Percentiles rank a stretch among this genome's conserved stretches.
phyloP scores from a whole-genome alignment of 108 stramenopile species.

The Discostella pseudostelligera region DNA sequence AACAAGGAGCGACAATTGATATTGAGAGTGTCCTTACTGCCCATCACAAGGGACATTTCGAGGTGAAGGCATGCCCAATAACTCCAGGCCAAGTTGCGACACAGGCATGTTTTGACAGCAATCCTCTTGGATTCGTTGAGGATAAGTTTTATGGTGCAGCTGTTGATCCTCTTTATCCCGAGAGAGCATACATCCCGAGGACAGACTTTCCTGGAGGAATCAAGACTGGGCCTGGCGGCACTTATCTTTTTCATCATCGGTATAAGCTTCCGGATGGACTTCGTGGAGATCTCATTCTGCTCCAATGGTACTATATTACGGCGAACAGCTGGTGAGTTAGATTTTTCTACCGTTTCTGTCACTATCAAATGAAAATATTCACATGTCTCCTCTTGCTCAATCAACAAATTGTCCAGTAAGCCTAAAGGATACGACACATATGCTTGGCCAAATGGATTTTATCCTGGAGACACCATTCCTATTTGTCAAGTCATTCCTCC shows the following conservation, averaged over 20 bases:
- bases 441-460: conserved; percentile 30
- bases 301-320: conserved; percentile 77
- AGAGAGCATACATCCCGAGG: conserved; percentile 57
- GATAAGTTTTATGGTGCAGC: conserved; percentile 54
- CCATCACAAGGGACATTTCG: conserved; percentile 62
- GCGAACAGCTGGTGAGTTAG: conserved; percentile 50
- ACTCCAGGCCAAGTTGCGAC: conserved; percentile 44
- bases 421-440: conserved; percentile 37
- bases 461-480: conserved; percentile 17
- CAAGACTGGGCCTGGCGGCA: not conserved
- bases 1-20: conserved; percentile 43
- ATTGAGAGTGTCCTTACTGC: conserved; percentile 51
- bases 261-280: conserved; percentile 21
- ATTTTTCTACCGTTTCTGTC: no score
- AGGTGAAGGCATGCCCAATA: conserved; percentile 50
- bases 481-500: conserved; percentile 22
- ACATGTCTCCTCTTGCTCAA: no score
- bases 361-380: no score
- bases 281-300: conserved; percentile 43
- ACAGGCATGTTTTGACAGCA: conserved; percentile 57
- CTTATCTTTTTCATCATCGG: conserved; percentile 21
- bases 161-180: conserved; percentile 44
- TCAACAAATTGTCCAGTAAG: conserved; percentile 6
- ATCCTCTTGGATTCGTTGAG: conserved; percentile 50
- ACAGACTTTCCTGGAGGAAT: conserved; percentile 23